Evolutionary conservation across 495 filamentous ascomycete species (phyloP).

Genomic region (Aspergillus taichungensis): DNA sequence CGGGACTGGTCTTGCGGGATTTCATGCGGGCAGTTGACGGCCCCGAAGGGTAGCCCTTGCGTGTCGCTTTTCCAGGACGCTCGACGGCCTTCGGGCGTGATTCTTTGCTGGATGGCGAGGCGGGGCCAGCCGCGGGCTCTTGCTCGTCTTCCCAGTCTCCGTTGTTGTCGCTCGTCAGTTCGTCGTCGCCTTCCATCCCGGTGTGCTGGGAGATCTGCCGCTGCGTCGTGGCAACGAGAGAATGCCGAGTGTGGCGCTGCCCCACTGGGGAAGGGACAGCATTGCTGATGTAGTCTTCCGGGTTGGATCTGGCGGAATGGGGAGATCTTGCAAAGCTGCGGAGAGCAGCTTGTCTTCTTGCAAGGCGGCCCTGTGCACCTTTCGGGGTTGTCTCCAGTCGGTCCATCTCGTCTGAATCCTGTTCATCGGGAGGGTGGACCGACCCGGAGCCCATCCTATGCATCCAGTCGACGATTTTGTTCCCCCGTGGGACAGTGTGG

Average conservation of each 20-base stretch:
- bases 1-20: slow-evolving; percentile 32
- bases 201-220: slow-evolving; percentile 47
- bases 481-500: slow-evolving; percentile 46
- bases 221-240: slow-evolving; percentile 14
- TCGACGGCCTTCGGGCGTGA: background rate
- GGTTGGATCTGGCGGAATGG: slow-evolving; percentile 49
- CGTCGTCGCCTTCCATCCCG: slow-evolving; percentile 82
- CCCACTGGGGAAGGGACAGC: slow-evolving; percentile 23
- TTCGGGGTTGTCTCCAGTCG: slow-evolving; percentile 41
- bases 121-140: slow-evolving; percentile 24
- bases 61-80: slow-evolving; percentile 22
- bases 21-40: slow-evolving; percentile 33
- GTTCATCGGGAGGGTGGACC: slow-evolving; percentile 53
- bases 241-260: slow-evolving; percentile 16
- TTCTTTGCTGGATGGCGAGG: slow-evolving; percentile 12
- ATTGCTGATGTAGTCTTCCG: slow-evolving; percentile 38
- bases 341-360: slow-evolving; percentile 21
- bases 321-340: slow-evolving; percentile 44
- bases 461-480: slow-evolving; percentile 83
- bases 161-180: slow-evolving; percentile 72
- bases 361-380: slow-evolving; percentile 22
- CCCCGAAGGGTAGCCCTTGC: slow-evolving; percentile 38
- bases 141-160: slow-evolving; percentile 39
- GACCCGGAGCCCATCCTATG: slow-evolving; percentile 58
- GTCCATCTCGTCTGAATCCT: slow-evolving; percentile 50